Evolutionary conservation across 441 rosid genomes (phyloP).

Genomic region (Manihot esculenta): DNA sequence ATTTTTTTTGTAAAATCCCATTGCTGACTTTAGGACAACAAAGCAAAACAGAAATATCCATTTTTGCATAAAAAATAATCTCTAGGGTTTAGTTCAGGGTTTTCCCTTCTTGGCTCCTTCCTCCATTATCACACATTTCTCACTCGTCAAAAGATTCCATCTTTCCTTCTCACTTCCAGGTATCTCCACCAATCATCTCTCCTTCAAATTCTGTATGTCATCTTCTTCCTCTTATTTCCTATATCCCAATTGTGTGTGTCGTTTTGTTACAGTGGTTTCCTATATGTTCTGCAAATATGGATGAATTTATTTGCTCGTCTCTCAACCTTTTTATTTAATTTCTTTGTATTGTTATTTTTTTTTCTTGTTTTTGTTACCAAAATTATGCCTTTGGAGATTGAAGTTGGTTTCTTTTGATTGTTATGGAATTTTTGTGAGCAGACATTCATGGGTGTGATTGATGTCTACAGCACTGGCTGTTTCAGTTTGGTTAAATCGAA

Average conservation of each 20-base stretch:
- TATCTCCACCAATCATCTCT: neutral
- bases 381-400: neutral
- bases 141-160: neutral
- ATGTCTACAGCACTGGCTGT: slow-evolving; percentile 36
- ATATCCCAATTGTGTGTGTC: too few species aligned
- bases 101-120: neutral
- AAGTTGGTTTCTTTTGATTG: neutral
- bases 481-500: slow-evolving; percentile 35
- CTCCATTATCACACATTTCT: neutral
- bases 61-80: neutral
- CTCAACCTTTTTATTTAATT: neutral
- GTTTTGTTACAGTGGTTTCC: neutral
- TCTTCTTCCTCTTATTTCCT: too few species aligned
- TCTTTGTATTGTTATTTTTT: neutral
- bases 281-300: neutral
- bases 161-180: neutral
- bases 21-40: neutral
- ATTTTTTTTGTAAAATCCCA: neutral
- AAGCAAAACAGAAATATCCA: too few species aligned
- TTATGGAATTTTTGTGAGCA: slow-evolving; percentile 14
- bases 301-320: neutral
- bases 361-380: neutral
- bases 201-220: neutral
- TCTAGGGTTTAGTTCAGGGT: neutral
- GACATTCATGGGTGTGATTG: slow-evolving; percentile 58